phyloP scores from a whole-genome alignment of 23 red algal genomes.

The Gracilaria domingensis region DNA sequence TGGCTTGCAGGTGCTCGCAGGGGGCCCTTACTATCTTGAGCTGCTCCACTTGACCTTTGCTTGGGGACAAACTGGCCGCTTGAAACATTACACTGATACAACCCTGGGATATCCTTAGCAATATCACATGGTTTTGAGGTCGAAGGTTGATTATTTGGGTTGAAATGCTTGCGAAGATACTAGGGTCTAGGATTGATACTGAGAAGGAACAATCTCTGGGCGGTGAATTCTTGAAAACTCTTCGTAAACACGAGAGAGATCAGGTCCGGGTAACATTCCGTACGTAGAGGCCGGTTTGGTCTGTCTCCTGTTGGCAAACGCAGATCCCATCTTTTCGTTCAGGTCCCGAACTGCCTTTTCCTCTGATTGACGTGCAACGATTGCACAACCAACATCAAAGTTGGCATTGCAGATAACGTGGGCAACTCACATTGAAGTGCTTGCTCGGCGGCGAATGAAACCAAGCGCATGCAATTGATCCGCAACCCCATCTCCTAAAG shows the following conservation, averaged over 20 bases:
- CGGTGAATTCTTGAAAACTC: conserved; percentile 66
- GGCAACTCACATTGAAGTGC: too few species aligned
- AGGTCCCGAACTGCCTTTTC: conserved; percentile 80
- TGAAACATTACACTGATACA: not conserved
- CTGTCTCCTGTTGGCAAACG: conserved; percentile 54
- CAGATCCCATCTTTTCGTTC: conserved; percentile 73
- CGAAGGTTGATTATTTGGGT: not conserved
- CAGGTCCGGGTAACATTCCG: conserved; percentile 38
- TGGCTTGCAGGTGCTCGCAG: not conserved
- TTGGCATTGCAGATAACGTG: conserved; percentile 89
- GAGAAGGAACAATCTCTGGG: conserved; percentile 3
- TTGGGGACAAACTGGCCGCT: conserved; percentile 20
- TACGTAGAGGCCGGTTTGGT: conserved; percentile 39
- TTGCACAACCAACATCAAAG: conserved; percentile 88
- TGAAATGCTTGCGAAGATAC: not conserved
- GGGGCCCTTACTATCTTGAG: conserved; percentile 22
- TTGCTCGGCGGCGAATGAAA: too few species aligned
- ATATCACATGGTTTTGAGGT: not conserved
- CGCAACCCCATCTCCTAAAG: too few species aligned
- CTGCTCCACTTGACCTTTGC: conserved; percentile 17
- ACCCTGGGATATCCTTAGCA: not conserved
- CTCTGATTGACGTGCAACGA: conserved; percentile 90
- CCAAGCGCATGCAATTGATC: too few species aligned
- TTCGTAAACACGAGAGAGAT: conserved; percentile 64
- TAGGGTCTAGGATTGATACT: not conserved